Percentiles rank a stretch among this genome's conserved stretches.
Evolutionary conservation across 2,329 filamentous ascomycete genomes (phyloP).

Genomic region (Fusarium austroafricanum): DNA sequence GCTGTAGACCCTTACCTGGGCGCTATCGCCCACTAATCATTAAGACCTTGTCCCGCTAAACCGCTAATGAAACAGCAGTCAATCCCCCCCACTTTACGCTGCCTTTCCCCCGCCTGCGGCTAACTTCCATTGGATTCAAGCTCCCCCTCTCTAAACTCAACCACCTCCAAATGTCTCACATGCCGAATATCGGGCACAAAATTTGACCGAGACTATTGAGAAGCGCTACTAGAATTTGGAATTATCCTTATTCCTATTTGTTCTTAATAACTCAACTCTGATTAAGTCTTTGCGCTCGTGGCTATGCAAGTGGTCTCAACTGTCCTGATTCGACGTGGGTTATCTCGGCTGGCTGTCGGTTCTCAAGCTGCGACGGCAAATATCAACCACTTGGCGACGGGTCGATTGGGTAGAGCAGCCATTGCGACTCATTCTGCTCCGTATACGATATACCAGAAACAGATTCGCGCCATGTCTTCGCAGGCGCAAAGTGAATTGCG

Average conservation of each 20-base stretch:
- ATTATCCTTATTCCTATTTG: neutral
- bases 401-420: neutral
- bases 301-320: constrained; percentile 31
- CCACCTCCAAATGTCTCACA: constrained; percentile 29
- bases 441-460: constrained; percentile 8
- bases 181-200: constrained; percentile 8
- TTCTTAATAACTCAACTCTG: neutral
- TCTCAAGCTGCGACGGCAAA: constrained; percentile 19
- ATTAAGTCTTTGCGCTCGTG: neutral
- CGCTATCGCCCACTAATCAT: no score
- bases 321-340: constrained; percentile 30
- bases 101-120: constrained; percentile 26
- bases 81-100: constrained; percentile 28
- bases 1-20: no score
- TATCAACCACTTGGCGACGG: neutral
- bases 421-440: neutral
- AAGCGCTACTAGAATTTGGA: neutral
- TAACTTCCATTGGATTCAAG: neutral
- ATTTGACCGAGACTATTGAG: constrained; percentile 14
- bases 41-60: neutral
- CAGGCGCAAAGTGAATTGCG: constrained; percentile 43
- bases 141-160: constrained; percentile 9
- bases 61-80: constrained; percentile 23
- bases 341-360: constrained; percentile 28
- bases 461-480: constrained; percentile 33